Evolutionary conservation across 805 yeast species (phyloP).

Genomic region (Sugiyamaella qingdaonensis): DNA sequence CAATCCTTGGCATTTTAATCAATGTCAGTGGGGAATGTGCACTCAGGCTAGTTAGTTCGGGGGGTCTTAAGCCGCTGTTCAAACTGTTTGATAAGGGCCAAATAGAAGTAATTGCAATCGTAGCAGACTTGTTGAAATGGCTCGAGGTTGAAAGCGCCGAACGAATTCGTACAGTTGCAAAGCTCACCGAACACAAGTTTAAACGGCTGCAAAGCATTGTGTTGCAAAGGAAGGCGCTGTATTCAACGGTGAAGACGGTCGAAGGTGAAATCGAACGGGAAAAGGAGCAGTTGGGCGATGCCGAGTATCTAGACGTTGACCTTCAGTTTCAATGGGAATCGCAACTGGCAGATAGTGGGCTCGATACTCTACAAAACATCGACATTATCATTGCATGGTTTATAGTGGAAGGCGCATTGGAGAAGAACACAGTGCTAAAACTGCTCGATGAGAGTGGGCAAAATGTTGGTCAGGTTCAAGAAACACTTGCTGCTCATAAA

Average conservation of each 20-base stretch:
- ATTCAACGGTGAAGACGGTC: not conserved
- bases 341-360: conserved; percentile 9
- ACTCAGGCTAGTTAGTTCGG: conserved; percentile 10
- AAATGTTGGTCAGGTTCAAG: not conserved
- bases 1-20: conserved; percentile 9
- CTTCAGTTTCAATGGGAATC: conserved; percentile 6
- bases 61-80: conserved; percentile 18
- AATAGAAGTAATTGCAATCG: conserved; percentile 5
- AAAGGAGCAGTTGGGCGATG: not conserved
- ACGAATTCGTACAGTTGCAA: conserved; percentile 12
- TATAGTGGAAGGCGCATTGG: not conserved
- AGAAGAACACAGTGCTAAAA: not conserved
- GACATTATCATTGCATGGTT: conserved; percentile 7
- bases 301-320: not conserved
- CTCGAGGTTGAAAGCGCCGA: conserved; percentile 15
- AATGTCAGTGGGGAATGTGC: conserved; percentile 7
- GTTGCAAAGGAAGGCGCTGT: not conserved
- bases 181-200: conserved; percentile 7
- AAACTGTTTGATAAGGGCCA: conserved; percentile 1
- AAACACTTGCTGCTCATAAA: not conserved
- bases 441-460: not conserved
- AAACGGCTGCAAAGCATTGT: not conserved
- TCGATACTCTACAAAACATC: not conserved
- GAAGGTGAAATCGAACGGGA: not conserved
- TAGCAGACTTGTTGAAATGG: conserved; percentile 13